A percentile compares a stretch with the other conserved stretches of the same genome.
Evolutionary conservation across 2,329 filamentous ascomycete species (phyloP).

Genomic region (Fusarium acutatum): DNA sequence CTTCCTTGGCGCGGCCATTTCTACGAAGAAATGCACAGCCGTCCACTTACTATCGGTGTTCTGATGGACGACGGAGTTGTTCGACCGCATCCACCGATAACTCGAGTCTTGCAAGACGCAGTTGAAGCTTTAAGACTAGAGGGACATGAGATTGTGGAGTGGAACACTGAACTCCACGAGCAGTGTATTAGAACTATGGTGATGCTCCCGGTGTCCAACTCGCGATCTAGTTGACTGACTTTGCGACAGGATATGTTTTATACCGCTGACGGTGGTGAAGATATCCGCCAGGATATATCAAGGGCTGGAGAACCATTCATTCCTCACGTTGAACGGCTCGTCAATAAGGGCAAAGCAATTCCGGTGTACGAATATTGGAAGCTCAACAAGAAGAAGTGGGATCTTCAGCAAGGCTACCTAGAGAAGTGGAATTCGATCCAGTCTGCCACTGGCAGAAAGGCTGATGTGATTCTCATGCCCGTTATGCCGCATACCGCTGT

Average conservation of each 20-base stretch:
- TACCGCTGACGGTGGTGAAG: not conserved
- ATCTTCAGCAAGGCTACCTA: not conserved
- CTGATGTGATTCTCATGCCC: not conserved
- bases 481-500: not conserved
- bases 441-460: not conserved
- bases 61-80: not conserved
- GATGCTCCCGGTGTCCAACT: rapidly evolving
- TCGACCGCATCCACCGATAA: not conserved
- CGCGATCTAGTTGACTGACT: not conserved
- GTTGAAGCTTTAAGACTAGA: not conserved
- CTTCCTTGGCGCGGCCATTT: not conserved
- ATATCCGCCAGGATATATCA: not conserved
- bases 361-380: not conserved
- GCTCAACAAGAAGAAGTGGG: not conserved
- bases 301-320: not conserved
- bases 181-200: slow-evolving; percentile 4
- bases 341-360: not conserved
- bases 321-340: not conserved
- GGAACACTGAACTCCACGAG: not conserved
- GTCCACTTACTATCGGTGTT: not conserved
- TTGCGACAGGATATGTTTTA: not conserved
- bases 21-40: not conserved
- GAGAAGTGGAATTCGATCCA: not conserved
- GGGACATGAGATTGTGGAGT: not conserved
- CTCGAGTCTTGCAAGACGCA: not conserved